These are phyloP conservation scores for Rhodomyrtus psidioides DNA, from an alignment of 441 rosid genomes.

Conservation along the genomic window DNA sequence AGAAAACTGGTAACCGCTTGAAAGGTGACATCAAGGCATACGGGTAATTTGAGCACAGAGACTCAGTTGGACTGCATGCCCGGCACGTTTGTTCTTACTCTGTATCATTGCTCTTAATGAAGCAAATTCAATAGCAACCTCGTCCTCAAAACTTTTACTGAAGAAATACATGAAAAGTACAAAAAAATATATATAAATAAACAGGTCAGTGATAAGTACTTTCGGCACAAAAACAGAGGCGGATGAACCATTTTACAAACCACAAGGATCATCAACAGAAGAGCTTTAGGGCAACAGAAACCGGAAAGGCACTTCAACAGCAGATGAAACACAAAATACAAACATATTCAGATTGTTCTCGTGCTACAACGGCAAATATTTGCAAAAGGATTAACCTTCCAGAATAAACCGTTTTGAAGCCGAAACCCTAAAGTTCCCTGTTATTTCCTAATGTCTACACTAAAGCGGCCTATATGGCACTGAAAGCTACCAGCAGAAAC, in stretches of 20 bases:
- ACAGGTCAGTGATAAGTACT: background rate
- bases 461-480: background rate
- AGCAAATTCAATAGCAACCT: background rate
- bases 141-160: background rate
- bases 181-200: background rate
- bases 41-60: background rate
- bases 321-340: background rate
- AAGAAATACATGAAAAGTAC: background rate
- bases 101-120: background rate
- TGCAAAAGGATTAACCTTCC: background rate
- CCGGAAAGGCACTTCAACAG: background rate
- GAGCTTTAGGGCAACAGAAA: background rate
- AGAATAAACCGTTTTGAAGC: background rate
- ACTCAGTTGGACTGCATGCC: background rate
- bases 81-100: background rate
- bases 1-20: background rate
- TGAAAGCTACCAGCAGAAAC: background rate
- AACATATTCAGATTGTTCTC: background rate
- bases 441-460: conserved; percentile 5
- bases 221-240: background rate
- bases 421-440: background rate
- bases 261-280: background rate
- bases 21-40: background rate
- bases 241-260: background rate
- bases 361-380: background rate